phyloP scores from a whole-genome alignment of 2,329 filamentous ascomycete genomes.

The Daldinia sp. region DNA sequence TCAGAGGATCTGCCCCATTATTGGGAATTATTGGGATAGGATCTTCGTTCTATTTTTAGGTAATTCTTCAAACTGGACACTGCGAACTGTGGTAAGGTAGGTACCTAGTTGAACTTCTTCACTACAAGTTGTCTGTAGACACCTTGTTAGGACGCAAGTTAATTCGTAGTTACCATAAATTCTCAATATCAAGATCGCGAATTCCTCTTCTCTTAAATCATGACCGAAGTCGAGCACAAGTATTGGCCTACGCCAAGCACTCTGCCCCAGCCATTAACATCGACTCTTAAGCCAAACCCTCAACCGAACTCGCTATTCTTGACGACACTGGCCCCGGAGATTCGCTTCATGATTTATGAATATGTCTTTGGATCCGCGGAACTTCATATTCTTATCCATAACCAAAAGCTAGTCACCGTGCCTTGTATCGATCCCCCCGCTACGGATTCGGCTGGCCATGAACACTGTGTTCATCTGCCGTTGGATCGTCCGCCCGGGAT shows the following conservation, averaged over 20 bases:
- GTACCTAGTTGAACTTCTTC: not conserved
- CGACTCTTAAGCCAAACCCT: not conserved
- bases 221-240: not conserved
- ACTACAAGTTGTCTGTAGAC: not conserved
- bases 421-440: not conserved
- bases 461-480: not conserved
- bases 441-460: not conserved
- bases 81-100: not conserved
- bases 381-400: constrained; percentile 3
- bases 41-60: not conserved
- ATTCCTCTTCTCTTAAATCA: not conserved
- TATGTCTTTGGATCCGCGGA: not conserved
- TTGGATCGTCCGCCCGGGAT: not conserved
- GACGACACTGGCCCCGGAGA: not conserved
- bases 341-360: constrained; percentile 6
- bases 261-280: not conserved
- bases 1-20: not conserved
- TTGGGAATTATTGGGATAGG: not conserved
- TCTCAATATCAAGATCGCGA: not conserved
- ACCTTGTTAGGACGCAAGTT: not conserved
- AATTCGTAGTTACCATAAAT: not conserved
- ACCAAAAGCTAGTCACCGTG: not conserved
- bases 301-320: not conserved
- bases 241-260: not conserved
- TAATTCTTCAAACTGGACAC: not conserved